These are phyloP conservation scores for Gracilaria domingensis DNA, from an alignment of 23 red algal genomes.

Conservation along the genomic window DNA sequence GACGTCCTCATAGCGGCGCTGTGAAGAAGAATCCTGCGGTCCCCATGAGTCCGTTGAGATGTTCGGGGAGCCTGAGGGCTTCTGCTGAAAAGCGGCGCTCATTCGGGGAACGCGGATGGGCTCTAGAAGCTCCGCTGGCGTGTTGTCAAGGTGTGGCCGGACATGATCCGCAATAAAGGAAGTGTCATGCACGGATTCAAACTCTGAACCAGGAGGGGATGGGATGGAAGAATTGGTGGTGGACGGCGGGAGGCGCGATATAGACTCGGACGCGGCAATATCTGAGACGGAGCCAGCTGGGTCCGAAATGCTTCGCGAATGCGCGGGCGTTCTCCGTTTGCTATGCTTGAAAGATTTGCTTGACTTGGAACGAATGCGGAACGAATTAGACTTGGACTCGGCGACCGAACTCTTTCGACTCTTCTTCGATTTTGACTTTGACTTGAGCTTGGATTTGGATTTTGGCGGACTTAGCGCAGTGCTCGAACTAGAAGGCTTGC, in stretches of 20 bases:
- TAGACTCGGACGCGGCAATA: not conserved
- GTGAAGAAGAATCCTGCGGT: conserved; percentile 36
- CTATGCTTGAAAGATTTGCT: conserved; percentile 16
- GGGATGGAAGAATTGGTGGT: conserved; percentile 6
- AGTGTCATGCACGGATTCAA: conserved; percentile 6
- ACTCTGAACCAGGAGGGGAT: conserved; percentile 14
- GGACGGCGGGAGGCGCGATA: conserved; percentile 3
- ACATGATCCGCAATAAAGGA: conserved; percentile 7
- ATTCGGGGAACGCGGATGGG: conserved; percentile 67
- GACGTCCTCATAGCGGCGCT: conserved; percentile 56
- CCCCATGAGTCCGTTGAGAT: conserved; percentile 59
- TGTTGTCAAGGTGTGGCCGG: conserved; percentile 36
- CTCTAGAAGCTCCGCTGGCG: conserved; percentile 49
- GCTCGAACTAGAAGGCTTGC: conserved; percentile 19
- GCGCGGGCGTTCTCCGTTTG: not conserved
- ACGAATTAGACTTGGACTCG: conserved; percentile 5
- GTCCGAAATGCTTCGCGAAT: not conserved
- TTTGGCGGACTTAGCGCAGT: not conserved
- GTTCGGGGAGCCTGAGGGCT: conserved; percentile 1
- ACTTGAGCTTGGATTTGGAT: conserved; percentile 24
- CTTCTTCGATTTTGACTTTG: conserved; percentile 14
- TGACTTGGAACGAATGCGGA: conserved; percentile 40
- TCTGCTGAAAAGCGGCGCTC: not conserved
- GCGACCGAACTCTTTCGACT: not conserved
- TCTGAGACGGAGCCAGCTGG: conserved; percentile 9